Evolutionary conservation across 352 stramenopile species (phyloP), one percentile per base, ranked within the genome.

Genomic region (Blastocystis sp.): DNA sequence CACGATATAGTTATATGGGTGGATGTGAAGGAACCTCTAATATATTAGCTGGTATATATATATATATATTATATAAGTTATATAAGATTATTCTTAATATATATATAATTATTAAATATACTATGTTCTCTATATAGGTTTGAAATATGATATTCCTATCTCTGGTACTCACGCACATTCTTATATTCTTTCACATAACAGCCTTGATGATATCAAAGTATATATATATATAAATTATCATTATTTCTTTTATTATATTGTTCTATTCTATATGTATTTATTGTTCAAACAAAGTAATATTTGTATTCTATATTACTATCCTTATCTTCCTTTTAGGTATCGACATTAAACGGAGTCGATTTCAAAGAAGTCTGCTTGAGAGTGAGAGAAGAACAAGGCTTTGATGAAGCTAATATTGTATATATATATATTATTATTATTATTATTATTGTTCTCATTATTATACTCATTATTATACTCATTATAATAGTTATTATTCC

Each of bases 11-110:
- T 54, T 94, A 94, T 74, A 77, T 96, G 68, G 91, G 88, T 32
- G 90, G 90, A 27, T 98, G 97, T 75, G 77, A 93, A 42, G 89
- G 77, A 30, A 96, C 88, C 19, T 92, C 81, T 68, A 97, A 97
- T 66, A 84, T 97, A 13, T 71, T 94, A 13, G 88, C 89, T 3
- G n/a, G n/a, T n/a, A n/a, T n/a, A n/a, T n/a, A n/a, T n/a, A n/a
- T n/a, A n/a, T n/a, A n/a, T n/a, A n/a, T n/a, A n/a, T n/a, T n/a
- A n/a, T n/a, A n/a, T n/a, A n/a, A n/a, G n/a, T n/a, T n/a, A n/a
- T n/a, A n/a, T n/a, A n/a, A n/a, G n/a, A n/a, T n/a, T n/a, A n/a
- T n/a, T n/a, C n/a, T n/a, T n/a, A n/a, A n/a, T n/a, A n/a, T n/a
- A n/a, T n/a, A n/a, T n/a, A n/a, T n/a, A n/a, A n/a, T n/a, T n/a